These are phyloP conservation scores for Microbotryum saponariae DNA, from an alignment of 1,284 basidiomycete species.

Conservation along the genomic window DNA sequence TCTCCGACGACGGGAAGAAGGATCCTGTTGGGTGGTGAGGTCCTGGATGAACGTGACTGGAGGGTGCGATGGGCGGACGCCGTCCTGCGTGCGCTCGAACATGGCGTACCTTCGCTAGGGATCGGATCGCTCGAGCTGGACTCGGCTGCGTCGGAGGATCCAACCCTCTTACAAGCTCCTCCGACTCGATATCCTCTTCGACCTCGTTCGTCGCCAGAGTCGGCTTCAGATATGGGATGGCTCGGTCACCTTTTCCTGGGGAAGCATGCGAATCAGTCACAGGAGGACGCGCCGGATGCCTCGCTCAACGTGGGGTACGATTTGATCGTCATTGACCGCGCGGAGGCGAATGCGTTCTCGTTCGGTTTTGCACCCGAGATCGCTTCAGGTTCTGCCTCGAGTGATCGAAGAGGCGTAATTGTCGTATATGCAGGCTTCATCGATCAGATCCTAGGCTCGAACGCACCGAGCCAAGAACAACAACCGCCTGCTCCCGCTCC, in stretches of 20 bases:
- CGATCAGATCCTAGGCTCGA: conserved; percentile 30
- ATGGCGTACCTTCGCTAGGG: conserved; percentile 10
- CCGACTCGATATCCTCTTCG: conserved; percentile 17
- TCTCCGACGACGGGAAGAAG: conserved; percentile 17
- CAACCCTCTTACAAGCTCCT: conserved; percentile 10
- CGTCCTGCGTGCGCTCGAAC: conserved; percentile 29
- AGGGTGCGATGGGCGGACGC: conserved; percentile 30
- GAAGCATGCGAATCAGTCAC: conserved; percentile 2
- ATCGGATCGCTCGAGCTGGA: not conserved
- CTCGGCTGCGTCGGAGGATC: not conserved
- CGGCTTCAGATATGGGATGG: conserved; percentile 2
- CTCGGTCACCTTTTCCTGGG: conserved; percentile 13
- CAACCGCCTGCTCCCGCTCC: not conserved
- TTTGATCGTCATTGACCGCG: conserved; percentile 34
- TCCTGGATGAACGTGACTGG: conserved; percentile 35
- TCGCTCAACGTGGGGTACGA: conserved; percentile 26
- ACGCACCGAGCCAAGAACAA: not conserved
- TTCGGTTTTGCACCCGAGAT: conserved; percentile 33
- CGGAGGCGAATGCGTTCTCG: conserved; percentile 34
- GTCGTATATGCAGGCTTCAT: conserved; percentile 36
- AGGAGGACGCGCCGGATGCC: not conserved
- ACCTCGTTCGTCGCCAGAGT: conserved; percentile 2
- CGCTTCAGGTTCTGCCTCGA: not conserved
- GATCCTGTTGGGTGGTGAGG: conserved; percentile 32
- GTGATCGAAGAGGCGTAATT: conserved; percentile 23